These are phyloP conservation scores for Phytopythium litorale DNA, from an alignment of 352 stramenopile species.

Conservation along the genomic window DNA sequence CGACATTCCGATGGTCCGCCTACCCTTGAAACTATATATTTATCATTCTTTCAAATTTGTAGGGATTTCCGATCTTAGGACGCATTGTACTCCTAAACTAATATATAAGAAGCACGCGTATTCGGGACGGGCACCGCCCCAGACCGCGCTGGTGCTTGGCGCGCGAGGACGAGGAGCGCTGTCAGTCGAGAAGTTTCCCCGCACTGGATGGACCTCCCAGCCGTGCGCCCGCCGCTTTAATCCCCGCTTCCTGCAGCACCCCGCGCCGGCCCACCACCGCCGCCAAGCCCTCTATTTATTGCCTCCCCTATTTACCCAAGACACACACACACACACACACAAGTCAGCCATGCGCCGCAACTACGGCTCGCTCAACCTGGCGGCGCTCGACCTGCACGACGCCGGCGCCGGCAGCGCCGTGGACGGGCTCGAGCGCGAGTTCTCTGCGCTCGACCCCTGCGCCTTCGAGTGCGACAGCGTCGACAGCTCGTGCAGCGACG, in stretches of 20 bases:
- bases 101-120: too few relatives aligned
- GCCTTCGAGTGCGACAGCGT: slow-evolving; percentile 17
- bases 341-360: slow-evolving; percentile 39
- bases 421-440: slow-evolving; percentile 18
- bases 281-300: slow-evolving; percentile 4
- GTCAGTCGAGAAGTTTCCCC: slow-evolving; percentile 4
- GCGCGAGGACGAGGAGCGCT: background rate
- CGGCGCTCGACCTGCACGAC: slow-evolving; percentile 33
- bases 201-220: slow-evolving; percentile 3
- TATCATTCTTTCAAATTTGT: too few relatives aligned
- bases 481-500: slow-evolving; percentile 19
- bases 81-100: too few relatives aligned
- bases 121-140: too few relatives aligned
- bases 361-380: slow-evolving; percentile 50
- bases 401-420: slow-evolving; percentile 14
- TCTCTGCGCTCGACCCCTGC: slow-evolving; percentile 23
- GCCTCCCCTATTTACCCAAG: slow-evolving; percentile 4
- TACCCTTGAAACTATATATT: too few relatives aligned
- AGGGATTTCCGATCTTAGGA: too few relatives aligned
- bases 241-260: background rate
- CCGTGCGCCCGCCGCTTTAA: background rate
- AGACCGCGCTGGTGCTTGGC: background rate
- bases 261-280: background rate
- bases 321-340: slow-evolving; percentile 8
- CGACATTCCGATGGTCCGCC: too few relatives aligned